A percentile compares a stretch with the other conserved stretches of the same genome.
phyloP scores from a whole-genome alignment of 805 yeast genomes.

The Yamadazyma akitaensis region DNA sequence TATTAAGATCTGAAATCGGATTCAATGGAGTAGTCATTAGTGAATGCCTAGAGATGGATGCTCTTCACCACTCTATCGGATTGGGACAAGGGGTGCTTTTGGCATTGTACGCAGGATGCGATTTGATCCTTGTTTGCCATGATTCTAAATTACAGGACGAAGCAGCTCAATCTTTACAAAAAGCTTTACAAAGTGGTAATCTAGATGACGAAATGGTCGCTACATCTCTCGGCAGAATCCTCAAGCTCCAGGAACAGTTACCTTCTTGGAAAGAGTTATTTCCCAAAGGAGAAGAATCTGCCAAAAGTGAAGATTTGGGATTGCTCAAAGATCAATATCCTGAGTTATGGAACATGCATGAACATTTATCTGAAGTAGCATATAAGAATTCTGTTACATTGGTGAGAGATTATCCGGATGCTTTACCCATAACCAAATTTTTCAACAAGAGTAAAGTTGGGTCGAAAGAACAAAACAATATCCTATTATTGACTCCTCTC shows the following conservation, averaged over 20 bases:
- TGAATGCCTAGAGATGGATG: conserved; percentile 63
- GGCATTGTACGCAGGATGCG: conserved; percentile 64
- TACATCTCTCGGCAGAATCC: conserved; percentile 42
- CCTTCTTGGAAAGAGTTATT: conserved; percentile 47
- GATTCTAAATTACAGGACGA: conserved; percentile 52
- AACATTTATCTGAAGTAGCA: conserved; percentile 40
- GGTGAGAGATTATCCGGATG: conserved; percentile 50
- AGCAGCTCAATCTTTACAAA: conserved; percentile 44
- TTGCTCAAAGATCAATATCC: conserved; percentile 27
- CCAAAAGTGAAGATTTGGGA: conserved; percentile 17
- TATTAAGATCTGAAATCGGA: conserved; percentile 48
- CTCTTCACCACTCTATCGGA: conserved; percentile 59
- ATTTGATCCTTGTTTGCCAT: conserved; percentile 60
- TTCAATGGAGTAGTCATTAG: conserved; percentile 57
- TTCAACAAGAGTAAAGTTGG: conserved; percentile 29
- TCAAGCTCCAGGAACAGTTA: conserved; percentile 37
- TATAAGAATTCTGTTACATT: conserved; percentile 52
- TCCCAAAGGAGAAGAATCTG: conserved; percentile 29
- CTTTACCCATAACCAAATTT: conserved; percentile 46
- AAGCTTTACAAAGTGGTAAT: conserved; percentile 38
- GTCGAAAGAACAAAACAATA: conserved; percentile 17
- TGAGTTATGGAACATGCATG: conserved; percentile 41
- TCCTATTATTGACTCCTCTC: conserved; percentile 37
- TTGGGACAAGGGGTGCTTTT: conserved; percentile 63
- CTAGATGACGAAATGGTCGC: conserved; percentile 41